A percentile compares a stretch with the other conserved stretches of the same genome.
These are phyloP conservation scores for Xylaria palmicola DNA, from an alignment of 495 filamentous ascomycete genomes.

Conservation along the genomic window DNA sequence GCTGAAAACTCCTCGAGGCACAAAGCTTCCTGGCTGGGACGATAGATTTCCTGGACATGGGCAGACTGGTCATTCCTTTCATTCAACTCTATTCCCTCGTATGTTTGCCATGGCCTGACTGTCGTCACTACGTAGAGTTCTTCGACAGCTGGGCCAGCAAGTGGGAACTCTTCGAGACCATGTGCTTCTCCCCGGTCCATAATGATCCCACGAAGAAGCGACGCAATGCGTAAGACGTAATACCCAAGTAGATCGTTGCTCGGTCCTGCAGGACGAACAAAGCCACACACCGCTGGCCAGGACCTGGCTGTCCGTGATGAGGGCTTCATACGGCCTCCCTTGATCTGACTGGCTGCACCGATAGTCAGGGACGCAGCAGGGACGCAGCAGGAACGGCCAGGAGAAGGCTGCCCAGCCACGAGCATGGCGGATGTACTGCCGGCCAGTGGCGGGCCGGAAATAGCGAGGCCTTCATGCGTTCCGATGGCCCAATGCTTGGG, in stretches of 20 bases:
- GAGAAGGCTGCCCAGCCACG: not conserved
- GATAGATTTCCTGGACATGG: not conserved
- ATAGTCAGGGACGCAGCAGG: not conserved
- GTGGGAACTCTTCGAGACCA: not conserved
- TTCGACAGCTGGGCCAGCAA: not conserved
- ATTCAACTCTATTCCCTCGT: not conserved
- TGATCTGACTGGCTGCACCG: not conserved
- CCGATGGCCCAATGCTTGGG: too few relatives aligned
- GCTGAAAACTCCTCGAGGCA: not conserved
- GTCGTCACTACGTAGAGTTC: not conserved
- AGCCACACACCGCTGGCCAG: not conserved
- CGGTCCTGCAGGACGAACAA: not conserved
- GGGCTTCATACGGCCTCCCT: not conserved
- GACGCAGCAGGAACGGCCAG: not conserved
- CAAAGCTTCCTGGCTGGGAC: not conserved
- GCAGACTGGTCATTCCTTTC: not conserved
- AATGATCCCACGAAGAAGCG: not conserved
- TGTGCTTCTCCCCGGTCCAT: not conserved
- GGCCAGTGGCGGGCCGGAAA: not conserved
- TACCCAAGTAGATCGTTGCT: not conserved
- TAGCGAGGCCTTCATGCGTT: not conserved
- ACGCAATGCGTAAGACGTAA: not conserved
- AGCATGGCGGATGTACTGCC: not conserved
- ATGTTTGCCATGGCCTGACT: not conserved
- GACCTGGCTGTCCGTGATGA: not conserved